These are phyloP conservation scores for Blastobotrys parvus DNA, from an alignment of 805 yeast genomes.

Conservation along the genomic window DNA sequence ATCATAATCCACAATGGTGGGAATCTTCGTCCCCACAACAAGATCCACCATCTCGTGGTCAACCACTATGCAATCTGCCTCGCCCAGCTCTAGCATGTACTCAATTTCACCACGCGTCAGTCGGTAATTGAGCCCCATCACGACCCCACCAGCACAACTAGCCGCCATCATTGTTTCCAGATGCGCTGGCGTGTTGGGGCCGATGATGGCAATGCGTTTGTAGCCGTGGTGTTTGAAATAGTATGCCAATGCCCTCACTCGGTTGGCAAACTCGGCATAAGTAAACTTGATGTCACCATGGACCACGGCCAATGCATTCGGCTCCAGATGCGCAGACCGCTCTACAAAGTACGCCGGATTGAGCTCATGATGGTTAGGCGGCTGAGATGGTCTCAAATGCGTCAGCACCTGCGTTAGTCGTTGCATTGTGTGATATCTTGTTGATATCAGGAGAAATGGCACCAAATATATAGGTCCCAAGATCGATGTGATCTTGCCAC, in stretches of 20 bases:
- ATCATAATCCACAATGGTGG: slow-evolving; percentile 14
- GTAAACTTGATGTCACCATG: slow-evolving; percentile 20
- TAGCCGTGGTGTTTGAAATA: slow-evolving; percentile 19
- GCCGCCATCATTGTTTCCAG: slow-evolving; percentile 29
- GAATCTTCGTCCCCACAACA: slow-evolving; percentile 1
- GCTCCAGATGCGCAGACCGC: slow-evolving; percentile 29
- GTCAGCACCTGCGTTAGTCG: neutral
- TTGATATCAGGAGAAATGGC: too few species aligned
- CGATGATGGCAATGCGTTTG: slow-evolving; percentile 25
- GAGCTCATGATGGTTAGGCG: slow-evolving; percentile 22
- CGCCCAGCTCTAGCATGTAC: slow-evolving; percentile 24
- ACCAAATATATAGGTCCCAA: too few species aligned
- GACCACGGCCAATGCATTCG: slow-evolving; percentile 27
- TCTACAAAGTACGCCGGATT: slow-evolving; percentile 30
- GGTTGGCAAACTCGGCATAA: slow-evolving; percentile 22
- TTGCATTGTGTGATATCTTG: too few species aligned
- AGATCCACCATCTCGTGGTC: slow-evolving; percentile 23
- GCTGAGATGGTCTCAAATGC: neutral
- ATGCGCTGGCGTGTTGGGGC: slow-evolving; percentile 31
- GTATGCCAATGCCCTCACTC: slow-evolving; percentile 26
- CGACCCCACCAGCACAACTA: slow-evolving; percentile 27
- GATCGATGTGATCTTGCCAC: too few species aligned
- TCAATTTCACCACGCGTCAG: slow-evolving; percentile 25
- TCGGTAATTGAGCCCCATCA: slow-evolving; percentile 29
- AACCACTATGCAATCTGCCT: slow-evolving; percentile 23